Conservation (phyloP, 805 yeast genomes). For the Cyberlindnera suaveolens region DNA sequence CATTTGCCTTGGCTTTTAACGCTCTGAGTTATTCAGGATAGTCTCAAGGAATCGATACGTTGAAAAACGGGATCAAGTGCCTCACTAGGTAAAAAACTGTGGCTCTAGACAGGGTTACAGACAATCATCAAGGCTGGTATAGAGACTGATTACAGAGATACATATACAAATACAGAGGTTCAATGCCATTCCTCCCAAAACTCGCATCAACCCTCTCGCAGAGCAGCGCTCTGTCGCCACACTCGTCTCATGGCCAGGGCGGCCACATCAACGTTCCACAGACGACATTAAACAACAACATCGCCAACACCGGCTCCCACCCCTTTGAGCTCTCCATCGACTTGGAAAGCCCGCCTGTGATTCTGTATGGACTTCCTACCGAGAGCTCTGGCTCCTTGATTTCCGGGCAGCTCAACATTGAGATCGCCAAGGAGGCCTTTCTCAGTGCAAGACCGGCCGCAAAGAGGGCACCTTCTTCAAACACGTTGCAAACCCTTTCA, state of each 20-base stretch:
- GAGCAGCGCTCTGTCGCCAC: slow-evolving; percentile 2
- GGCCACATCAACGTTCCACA: slow-evolving; percentile 1
- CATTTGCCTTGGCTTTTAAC: no score
- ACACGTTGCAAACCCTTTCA: slow-evolving; percentile 15
- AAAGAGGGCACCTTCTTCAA: slow-evolving; percentile 13
- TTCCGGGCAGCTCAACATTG: slow-evolving; percentile 68
- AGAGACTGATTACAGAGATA: no score
- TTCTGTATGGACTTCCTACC: slow-evolving; percentile 70
- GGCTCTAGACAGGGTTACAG: no score
- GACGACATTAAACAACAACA: slow-evolving; percentile 9
- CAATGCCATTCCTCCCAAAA: slow-evolving; percentile 9
- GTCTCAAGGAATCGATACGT: no score
- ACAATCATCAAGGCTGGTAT: no score
- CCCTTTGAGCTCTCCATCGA: slow-evolving; percentile 48
- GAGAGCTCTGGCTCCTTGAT: slow-evolving; percentile 84
- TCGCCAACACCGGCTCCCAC: slow-evolving; percentile 20
- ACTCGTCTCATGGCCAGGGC: slow-evolving; percentile 2
- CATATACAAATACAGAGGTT: background rate
- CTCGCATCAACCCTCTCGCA: slow-evolving; percentile 18
- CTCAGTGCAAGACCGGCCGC: slow-evolving; percentile 16
- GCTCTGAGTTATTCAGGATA: no score
- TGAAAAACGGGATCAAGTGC: no score
- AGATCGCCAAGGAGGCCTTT: slow-evolving; percentile 32
- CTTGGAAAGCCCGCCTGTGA: slow-evolving; percentile 88
- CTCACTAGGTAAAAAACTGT: no score